phyloP scores from a whole-genome alignment of 163 green algal genomes.

The Scenedesmus sp. region DNA sequence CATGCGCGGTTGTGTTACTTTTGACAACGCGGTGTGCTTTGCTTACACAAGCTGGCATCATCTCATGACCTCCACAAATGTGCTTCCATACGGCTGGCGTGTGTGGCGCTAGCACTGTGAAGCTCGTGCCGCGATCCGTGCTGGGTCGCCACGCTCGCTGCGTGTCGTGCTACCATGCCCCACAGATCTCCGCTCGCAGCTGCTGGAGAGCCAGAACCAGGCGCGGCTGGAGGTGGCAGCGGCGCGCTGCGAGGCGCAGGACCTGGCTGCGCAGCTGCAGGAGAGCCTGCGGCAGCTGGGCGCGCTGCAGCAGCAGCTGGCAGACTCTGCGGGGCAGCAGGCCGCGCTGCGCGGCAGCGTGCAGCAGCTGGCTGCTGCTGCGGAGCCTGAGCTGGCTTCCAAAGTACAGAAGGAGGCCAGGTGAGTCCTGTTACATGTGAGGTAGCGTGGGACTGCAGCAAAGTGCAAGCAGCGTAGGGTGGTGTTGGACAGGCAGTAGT shows the following conservation, averaged over 20 bases:
- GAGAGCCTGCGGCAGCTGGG: constrained; percentile 7
- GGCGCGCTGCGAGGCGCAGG: neutral
- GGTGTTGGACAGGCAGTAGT: neutral
- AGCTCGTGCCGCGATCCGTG: too few relatives aligned
- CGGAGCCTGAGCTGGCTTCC: neutral
- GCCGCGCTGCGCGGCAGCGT: neutral
- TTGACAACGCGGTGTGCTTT: too few relatives aligned
- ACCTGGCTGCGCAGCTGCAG: neutral
- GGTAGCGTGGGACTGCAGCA: neutral
- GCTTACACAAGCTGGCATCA: too few relatives aligned
- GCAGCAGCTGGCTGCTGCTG: constrained; percentile 6
- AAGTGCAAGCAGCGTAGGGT: neutral
- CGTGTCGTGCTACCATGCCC: neutral
- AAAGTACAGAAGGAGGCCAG: constrained; percentile 4
- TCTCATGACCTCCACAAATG: too few relatives aligned
- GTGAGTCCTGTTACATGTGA: neutral
- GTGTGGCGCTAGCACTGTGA: too few relatives aligned
- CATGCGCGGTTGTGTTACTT: too few relatives aligned
- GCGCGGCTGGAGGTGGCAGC: neutral
- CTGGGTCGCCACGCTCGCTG: too few relatives aligned
- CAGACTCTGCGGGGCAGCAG: constrained; percentile 12
- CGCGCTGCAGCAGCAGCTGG: constrained; percentile 7
- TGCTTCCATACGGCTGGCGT: too few relatives aligned
- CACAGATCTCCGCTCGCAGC: neutral
- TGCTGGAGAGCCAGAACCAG: constrained; percentile 10